Evolutionary conservation across 2,329 filamentous ascomycete genomes (phyloP), one percentile per base, ranked within the genome.

Genomic region (Scolecobasidium constrictum): DNA sequence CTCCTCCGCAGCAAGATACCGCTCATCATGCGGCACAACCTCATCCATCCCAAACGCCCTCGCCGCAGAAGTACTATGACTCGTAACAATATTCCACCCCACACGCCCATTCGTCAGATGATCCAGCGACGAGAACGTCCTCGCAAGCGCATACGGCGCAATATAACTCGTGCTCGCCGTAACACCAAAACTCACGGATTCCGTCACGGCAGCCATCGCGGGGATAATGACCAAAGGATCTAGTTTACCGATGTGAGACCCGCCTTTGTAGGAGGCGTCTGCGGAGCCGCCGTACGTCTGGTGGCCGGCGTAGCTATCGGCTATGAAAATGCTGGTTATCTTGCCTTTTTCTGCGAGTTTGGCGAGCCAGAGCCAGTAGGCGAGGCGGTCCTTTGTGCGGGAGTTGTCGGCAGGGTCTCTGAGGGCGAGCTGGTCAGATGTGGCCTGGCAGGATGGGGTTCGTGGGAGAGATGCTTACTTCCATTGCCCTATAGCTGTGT

Each of bases 1-100:
- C 48, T 81, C 77, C 43, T 80, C 74, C 0, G 76, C 77, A 49
- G 77, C 72, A 0, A 60, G 63, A 47, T 80, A 80, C 20, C 76
- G 65, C 52, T 78, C 68, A 31, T 81, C 77, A 49, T 80, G 76
- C 44, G 76, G 69, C 21, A 76, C 72, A 0, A 71, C 70, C 3
- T 57, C 69, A 12, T 78, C 71, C 2, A 78, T 52, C 0, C 76
- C 77, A 42, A 80, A 19, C 4, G 5, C 7, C 12, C 33, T 21
- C n/a, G 40, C 40, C 5, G 40, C 33, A 15, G 40, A 43, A 20
- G 36, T 28, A 3, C 5, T 5, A 26, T 77, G 0, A 75, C 74
- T 51, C 4, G 37, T 39, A 4, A 39, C 37, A 4, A 39, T n/a
- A 9, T 39, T 22, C 37, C 37, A 22, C 9, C 4, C 37, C 3